phyloP scores from a whole-genome alignment of 2,329 filamentous ascomycete species.

The Aureobasidium sp. region DNA sequence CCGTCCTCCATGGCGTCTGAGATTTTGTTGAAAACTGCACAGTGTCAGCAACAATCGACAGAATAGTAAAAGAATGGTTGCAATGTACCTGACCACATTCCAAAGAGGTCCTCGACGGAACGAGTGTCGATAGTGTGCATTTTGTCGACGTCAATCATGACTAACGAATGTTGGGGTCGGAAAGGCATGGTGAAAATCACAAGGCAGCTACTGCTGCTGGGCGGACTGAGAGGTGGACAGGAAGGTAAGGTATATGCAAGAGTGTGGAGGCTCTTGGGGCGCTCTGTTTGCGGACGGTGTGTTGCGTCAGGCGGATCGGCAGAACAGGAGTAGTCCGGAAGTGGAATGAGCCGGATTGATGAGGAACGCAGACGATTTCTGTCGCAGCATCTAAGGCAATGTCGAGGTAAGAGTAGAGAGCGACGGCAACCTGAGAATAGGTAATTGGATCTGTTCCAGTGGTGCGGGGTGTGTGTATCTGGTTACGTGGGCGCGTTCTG shows the following conservation, averaged over 20 bases:
- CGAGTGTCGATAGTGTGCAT: slow-evolving; percentile 93
- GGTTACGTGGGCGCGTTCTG: not conserved
- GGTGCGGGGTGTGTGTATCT: not conserved
- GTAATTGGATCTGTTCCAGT: not conserved
- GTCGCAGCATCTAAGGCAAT: not conserved
- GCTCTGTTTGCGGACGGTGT: slow-evolving; percentile 8
- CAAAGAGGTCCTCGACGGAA: slow-evolving; percentile 87
- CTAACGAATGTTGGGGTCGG: slow-evolving; percentile 71
- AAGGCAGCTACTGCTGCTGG: slow-evolving; percentile 4
- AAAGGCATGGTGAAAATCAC: slow-evolving; percentile 60
- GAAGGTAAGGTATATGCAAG: not conserved
- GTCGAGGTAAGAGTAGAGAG: not conserved
- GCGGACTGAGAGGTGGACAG: not conserved
- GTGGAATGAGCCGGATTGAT: not conserved
- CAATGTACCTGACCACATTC: slow-evolving; percentile 83
- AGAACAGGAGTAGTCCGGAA: not conserved
- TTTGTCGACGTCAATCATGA: slow-evolving; percentile 83
- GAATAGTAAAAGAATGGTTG: not conserved
- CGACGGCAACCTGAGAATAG: not conserved
- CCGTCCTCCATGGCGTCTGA: slow-evolving; percentile 91
- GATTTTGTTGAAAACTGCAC: slow-evolving; percentile 74
- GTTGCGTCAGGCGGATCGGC: slow-evolving; percentile 9
- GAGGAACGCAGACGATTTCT: not conserved
- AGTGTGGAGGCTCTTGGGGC: not conserved
- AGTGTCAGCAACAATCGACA: slow-evolving; percentile 11